Evolutionary conservation across 176 grass and related monocot species (phyloP), one percentile per base, ranked within the genome.

Genomic region (Oryza meyeriana): DNA sequence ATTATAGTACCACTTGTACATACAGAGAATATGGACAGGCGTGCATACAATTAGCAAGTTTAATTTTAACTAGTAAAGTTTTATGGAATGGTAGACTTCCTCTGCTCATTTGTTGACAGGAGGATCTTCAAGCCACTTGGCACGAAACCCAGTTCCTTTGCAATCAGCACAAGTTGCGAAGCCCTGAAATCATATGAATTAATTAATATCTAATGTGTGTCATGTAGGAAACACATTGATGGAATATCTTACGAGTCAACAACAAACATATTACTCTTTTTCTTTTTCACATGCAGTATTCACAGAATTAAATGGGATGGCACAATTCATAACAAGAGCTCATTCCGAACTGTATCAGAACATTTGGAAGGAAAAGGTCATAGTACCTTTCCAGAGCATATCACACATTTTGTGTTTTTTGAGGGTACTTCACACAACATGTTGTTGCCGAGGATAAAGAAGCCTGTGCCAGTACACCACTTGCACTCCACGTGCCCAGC

Each of bases 391-490:
- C 95, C 95, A 28, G 86, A 47, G 66, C 95, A 98, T 84, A 98
- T 89, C 13, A 94, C 81, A 69, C 95, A 98, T 77, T 87, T 89
- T 13, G 92, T 85, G 66, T 94, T 98, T 80, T 74, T 92, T 18
- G 92, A 98, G 13, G 95, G 95, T 75, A 98, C 88, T 95, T 98
- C 88, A 29, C 95, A 98, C 26, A 98, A 73, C 90, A 98, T 86
- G 61, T 91, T 94, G 68, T 98, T 88, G 52, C 95, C 90, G 35
- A 98, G 92, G 82, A 98, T 98, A 81, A 98, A 98, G 79, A 98
- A 98, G 33, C 95, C 92, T 28, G 95, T 98, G 45, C 95, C 92
- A 3, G 79, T 44, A 50, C 92, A 98, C 95, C 95, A 98, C 67
- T 93, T 92, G 84, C 92, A 98, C 82, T 98, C 92, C 74, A 89